Evolutionary conservation across 495 filamentous ascomycete species (phyloP), one percentile per base, ranked within the genome.

Genomic region (Penicillium egyptiacum): DNA sequence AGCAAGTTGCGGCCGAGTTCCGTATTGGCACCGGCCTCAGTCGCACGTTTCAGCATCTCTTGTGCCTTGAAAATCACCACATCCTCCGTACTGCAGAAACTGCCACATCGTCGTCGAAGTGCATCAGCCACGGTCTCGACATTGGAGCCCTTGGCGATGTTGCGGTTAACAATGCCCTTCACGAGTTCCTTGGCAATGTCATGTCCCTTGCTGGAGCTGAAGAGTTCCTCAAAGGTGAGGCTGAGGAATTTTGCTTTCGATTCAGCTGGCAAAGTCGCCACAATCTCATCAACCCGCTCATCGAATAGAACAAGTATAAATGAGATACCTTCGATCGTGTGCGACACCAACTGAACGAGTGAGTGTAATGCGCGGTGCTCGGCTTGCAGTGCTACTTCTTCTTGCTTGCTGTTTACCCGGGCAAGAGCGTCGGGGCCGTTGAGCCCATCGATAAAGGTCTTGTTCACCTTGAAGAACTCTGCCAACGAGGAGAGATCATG

Each of bases 1-100:
- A 99, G 75, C 37, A 94, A 76, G 16, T 87, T 86, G 45, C 92
- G 87, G n/a, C 88, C 88, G 28, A 83, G 71, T 64, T 92, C 91
- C 5, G 84, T 83, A 56, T 90, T 90, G 16, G 83, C 75, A 25
- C 85, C 83, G 17, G 85, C 83, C 71, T 97, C 93, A 1, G 83
- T 84, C 2, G 92, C 94, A 57, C 86, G 85, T 73, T 96, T 94
- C 46, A 98, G 77, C 56, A 90, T 84, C 69, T 99, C 94, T 70
- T 98, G 92, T 7, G 95, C 95, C 72, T 96, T 97, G 83, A 98
- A 99, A 48, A 96, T 91, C 35, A 98, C 84, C 1, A 96, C 92
- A 75, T 99, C 94, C 48, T 97, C 92, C 2, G 92, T 86, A 58
- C 90, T 96, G 78, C 94, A 99, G 79, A 99, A 98, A 67, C 85